A percentile compares a stretch with the other conserved stretches of the same genome.
These are phyloP conservation scores for Neurospora sp. DNA, from an alignment of 495 filamentous ascomycete genomes.

Conservation along the genomic window DNA sequence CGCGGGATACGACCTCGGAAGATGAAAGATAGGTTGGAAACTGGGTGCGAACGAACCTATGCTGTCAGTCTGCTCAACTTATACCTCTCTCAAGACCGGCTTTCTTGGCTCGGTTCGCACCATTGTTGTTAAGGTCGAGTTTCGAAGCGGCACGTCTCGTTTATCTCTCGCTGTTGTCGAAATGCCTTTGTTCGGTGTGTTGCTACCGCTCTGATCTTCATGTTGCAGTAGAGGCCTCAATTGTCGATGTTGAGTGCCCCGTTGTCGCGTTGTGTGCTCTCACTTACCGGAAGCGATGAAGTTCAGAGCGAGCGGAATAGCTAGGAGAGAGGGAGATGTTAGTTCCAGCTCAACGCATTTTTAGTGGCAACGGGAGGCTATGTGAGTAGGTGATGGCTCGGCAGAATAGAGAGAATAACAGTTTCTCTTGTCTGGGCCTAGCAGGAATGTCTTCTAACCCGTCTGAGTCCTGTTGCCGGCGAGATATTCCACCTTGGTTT, in stretches of 20 bases:
- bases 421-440: not conserved
- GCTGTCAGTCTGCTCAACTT: constrained; percentile 1
- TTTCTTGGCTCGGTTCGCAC: not conserved
- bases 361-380: not conserved
- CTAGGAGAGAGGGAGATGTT: constrained; percentile 28
- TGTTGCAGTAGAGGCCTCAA: not conserved
- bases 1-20: constrained; percentile 5
- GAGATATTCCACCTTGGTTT: constrained; percentile 59
- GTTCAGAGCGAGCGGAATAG: constrained; percentile 64
- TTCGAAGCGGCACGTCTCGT: not conserved
- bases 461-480: constrained; percentile 65
- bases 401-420: not conserved
- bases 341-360: constrained; percentile 2
- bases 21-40: constrained; percentile 6
- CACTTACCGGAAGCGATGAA: constrained; percentile 80
- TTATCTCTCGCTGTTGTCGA: not conserved
- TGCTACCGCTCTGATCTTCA: constrained; percentile 35
- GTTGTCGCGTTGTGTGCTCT: constrained; percentile 4
- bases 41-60: constrained; percentile 23
- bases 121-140: not conserved
- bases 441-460: constrained; percentile 42
- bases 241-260: not conserved
- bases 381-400: not conserved
- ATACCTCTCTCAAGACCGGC: not conserved
- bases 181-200: constrained; percentile 2